Conservation (phyloP, 2,329 filamentous ascomycete genomes). For the Fusarium neocosmosporiellum region DNA sequence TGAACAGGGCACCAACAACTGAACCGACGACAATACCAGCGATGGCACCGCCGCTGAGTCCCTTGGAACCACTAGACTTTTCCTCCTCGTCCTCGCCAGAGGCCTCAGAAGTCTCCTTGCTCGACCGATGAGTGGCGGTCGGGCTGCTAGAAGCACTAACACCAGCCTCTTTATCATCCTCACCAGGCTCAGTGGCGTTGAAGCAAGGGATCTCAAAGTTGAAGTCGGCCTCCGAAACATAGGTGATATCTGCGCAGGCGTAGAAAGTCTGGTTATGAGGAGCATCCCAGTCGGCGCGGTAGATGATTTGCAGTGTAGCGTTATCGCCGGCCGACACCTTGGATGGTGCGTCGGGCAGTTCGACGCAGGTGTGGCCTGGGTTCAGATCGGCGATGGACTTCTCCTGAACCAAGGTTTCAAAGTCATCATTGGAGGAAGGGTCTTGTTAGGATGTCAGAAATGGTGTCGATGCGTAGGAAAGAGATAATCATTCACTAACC, state of each 20-base stretch:
- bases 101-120: constrained; percentile 1
- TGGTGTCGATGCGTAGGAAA: background rate
- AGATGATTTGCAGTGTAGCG: constrained; percentile 62
- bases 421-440: constrained; percentile 54
- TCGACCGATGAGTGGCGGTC: constrained; percentile 25
- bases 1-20: constrained; percentile 69
- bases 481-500: constrained; percentile 53
- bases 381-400: constrained; percentile 53
- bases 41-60: constrained; percentile 77
- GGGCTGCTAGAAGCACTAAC: constrained; percentile 13
- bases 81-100: constrained; percentile 8
- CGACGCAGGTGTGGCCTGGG: constrained; percentile 59
- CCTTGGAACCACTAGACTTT: constrained; percentile 59
- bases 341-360: constrained; percentile 49
- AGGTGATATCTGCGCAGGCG: constrained; percentile 61
- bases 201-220: constrained; percentile 54
- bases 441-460: constrained; percentile 47
- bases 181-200: constrained; percentile 53
- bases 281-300: constrained; percentile 57
- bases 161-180: constrained; percentile 37
- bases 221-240: constrained; percentile 52
- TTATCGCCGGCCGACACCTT: constrained; percentile 54
- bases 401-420: constrained; percentile 51
- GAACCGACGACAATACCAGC: constrained; percentile 80
- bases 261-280: constrained; percentile 59